Percentiles rank a stretch among this genome's conserved stretches.
phyloP scores from a whole-genome alignment of 2,329 filamentous ascomycete species.

The Neurospora crassa region DNA sequence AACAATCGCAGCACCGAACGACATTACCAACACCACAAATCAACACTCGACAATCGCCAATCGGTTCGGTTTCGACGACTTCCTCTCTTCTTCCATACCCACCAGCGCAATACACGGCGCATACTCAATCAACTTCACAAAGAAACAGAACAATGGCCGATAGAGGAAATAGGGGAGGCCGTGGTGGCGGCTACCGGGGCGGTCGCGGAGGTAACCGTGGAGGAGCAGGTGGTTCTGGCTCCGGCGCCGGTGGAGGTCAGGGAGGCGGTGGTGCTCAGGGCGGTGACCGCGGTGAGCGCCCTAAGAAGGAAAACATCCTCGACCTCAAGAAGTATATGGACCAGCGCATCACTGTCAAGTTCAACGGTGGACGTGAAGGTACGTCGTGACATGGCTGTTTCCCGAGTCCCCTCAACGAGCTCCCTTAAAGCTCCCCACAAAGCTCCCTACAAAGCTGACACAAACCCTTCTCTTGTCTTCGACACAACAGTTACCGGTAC shows the following conservation, averaged over 20 bases:
- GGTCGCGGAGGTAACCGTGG: constrained; percentile 23
- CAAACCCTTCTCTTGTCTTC: not conserved
- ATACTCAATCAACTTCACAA: constrained; percentile 1
- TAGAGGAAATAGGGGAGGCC: constrained; percentile 31
- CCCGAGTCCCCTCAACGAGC: not conserved
- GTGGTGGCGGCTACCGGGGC: constrained; percentile 8
- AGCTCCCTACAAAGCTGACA: not conserved
- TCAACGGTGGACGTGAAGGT: constrained; percentile 91
- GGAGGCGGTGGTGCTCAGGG: constrained; percentile 32
- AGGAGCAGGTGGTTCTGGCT: constrained; percentile 32
- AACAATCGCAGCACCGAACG: not conserved
- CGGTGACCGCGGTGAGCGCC: constrained; percentile 44
- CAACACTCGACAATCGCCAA: not conserved
- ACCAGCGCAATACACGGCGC: constrained; percentile 28
- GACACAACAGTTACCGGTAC: constrained; percentile 62
- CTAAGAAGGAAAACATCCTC: constrained; percentile 98
- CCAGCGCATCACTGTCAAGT: constrained; percentile 90
- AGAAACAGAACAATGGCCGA: constrained; percentile 36
- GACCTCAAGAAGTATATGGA: constrained; percentile 96
- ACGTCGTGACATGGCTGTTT: constrained; percentile 19
- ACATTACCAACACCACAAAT: not conserved
- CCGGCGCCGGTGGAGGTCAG: constrained; percentile 30
- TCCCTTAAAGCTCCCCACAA: not conserved
- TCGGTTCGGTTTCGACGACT: not conserved
- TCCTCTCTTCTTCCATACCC: constrained; percentile 22